phyloP scores from a whole-genome alignment of 305 asterid genomes.

The Fraxinus floribunda region DNA sequence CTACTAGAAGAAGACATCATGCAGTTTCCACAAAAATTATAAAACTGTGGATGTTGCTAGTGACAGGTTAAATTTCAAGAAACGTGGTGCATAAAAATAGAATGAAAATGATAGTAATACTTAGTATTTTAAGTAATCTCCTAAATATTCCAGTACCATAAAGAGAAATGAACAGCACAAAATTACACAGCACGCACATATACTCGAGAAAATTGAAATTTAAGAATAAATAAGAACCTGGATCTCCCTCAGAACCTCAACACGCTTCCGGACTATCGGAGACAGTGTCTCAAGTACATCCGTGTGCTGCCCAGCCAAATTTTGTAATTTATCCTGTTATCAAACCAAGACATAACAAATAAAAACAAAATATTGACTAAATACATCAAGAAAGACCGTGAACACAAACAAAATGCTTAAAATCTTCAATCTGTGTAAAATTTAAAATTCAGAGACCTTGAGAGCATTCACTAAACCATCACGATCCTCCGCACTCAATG shows the following conservation, averaged over 20 bases:
- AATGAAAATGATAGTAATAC: neutral
- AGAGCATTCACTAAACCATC: constrained; percentile 72
- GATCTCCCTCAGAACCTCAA: constrained; percentile 48
- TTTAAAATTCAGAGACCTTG: constrained; percentile 44
- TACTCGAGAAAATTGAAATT: neutral
- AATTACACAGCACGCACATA: neutral
- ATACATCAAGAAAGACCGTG: neutral
- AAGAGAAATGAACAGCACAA: neutral
- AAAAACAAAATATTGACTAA: neutral
- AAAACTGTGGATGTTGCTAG: neutral
- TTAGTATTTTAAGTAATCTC: neutral
- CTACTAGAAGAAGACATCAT: neutral
- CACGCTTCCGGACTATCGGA: constrained; percentile 55
- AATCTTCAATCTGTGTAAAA: constrained; percentile 16
- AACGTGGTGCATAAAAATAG: neutral
- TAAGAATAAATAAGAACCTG: constrained; percentile 37
- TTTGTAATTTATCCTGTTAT: constrained; percentile 69
- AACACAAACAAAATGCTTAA: neutral
- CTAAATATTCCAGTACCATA: neutral
- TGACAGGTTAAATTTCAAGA: neutral
- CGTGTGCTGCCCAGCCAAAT: constrained; percentile 46
- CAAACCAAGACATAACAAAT: neutral
- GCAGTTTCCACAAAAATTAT: neutral
- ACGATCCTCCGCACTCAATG: constrained; percentile 83
- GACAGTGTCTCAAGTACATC: constrained; percentile 46